These are phyloP conservation scores for Canavalia ensiformis DNA, from an alignment of 306 rosid genomes.

Conservation along the genomic window DNA sequence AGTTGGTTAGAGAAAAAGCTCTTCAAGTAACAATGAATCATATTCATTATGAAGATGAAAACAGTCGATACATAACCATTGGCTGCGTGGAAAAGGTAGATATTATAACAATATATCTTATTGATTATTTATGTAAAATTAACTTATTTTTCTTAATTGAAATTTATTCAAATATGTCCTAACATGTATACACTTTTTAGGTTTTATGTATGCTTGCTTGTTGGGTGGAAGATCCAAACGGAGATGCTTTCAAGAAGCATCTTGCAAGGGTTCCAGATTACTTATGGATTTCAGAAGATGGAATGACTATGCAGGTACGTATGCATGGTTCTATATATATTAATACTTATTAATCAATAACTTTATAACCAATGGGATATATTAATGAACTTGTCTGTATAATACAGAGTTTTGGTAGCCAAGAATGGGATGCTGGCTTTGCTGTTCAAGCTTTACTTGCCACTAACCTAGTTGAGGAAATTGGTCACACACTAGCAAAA, in stretches of 20 bases:
- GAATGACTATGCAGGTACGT: conserved; percentile 76
- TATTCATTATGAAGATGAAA: conserved; percentile 83
- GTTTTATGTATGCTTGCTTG: conserved; percentile 77
- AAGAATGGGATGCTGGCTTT: conserved; percentile 73
- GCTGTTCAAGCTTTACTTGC: conserved; percentile 77
- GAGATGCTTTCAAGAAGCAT: conserved; percentile 74
- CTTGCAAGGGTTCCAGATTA: conserved; percentile 77
- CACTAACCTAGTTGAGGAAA: conserved; percentile 57
- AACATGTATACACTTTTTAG: conserved; percentile 45
- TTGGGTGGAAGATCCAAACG: conserved; percentile 83
- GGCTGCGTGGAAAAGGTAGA: conserved; percentile 71
- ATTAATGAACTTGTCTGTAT: not conserved
- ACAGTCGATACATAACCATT: conserved; percentile 69
- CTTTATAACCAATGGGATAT: too few relatives aligned
- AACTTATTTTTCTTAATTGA: not conserved
- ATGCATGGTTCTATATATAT: not conserved
- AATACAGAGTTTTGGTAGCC: conserved; percentile 76
- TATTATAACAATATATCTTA: not conserved
- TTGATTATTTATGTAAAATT: not conserved
- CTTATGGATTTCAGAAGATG: conserved; percentile 82
- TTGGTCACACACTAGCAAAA: conserved; percentile 59
- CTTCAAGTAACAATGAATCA: conserved; percentile 77
- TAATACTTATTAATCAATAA: too few relatives aligned
- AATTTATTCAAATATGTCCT: not conserved
- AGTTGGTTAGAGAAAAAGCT: conserved; percentile 62